Evolutionary conservation across 2,329 filamentous ascomycete species (phyloP).

Genomic region (Fusarium brachygibbosum): DNA sequence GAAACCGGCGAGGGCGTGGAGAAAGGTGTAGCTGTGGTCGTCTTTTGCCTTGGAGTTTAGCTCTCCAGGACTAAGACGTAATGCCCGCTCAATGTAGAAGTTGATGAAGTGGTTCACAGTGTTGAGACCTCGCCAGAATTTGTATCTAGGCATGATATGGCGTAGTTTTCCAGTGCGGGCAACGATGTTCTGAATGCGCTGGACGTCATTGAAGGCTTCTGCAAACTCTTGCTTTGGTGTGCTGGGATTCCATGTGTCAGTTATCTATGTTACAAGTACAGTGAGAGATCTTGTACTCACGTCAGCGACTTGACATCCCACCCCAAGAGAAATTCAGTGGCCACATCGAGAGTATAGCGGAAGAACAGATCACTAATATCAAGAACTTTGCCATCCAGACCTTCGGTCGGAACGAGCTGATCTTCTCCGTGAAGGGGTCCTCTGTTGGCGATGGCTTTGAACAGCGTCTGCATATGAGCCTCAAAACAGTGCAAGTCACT

Average conservation of each 20-base stretch:
- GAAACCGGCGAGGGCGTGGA: conserved; percentile 85
- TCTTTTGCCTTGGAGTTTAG: conserved; percentile 79
- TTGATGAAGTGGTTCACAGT: conserved; percentile 82
- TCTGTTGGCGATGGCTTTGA: conserved; percentile 74
- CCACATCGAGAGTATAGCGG: conserved; percentile 85
- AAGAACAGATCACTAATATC: conserved; percentile 85
- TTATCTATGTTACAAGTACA: background rate
- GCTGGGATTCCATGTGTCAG: conserved; percentile 48
- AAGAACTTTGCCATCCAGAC: conserved; percentile 72
- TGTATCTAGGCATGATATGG: conserved; percentile 71
- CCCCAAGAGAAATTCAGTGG: conserved; percentile 89
- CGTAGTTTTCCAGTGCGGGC: conserved; percentile 75
- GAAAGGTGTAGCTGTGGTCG: conserved; percentile 82
- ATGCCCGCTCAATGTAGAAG: conserved; percentile 80
- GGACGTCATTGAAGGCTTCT: conserved; percentile 84
- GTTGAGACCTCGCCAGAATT: conserved; percentile 74
- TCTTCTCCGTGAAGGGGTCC: conserved; percentile 70
- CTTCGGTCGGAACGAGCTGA: conserved; percentile 73
- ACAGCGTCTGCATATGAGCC: conserved; percentile 79
- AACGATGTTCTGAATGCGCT: conserved; percentile 78
- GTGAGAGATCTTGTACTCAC: conserved; percentile 52
- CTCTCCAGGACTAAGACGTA: conserved; percentile 77
- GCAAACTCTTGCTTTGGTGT: conserved; percentile 77
- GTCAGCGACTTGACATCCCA: conserved; percentile 75
- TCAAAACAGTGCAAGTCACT: conserved; percentile 87